Conservation (phyloP, 2,329 filamentous ascomycete species). For the Nothopassalora personata region DNA sequence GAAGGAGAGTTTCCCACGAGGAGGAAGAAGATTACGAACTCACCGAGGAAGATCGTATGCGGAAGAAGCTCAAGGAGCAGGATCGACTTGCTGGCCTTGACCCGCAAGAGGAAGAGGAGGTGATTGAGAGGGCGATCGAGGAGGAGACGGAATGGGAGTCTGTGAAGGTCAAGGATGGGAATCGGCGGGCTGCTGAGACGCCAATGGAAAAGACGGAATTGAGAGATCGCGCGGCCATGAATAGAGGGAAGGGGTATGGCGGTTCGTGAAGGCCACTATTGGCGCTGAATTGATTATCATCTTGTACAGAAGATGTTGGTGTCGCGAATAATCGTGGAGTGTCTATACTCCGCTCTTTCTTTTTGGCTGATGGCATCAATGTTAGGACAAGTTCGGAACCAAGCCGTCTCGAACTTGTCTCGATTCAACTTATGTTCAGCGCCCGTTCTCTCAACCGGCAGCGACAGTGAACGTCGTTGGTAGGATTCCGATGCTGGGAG, state of each 20-base stretch:
- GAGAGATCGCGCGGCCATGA: slow-evolving; percentile 6
- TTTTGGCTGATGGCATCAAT: too few relatives aligned
- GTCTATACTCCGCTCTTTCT: background rate
- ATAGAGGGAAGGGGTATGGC: slow-evolving; percentile 12
- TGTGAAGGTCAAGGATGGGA: slow-evolving; percentile 25
- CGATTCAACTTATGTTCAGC: too few relatives aligned
- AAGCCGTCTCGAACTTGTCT: too few relatives aligned
- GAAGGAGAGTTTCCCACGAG: slow-evolving; percentile 12
- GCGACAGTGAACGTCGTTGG: too few relatives aligned
- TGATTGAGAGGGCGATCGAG: slow-evolving; percentile 29
- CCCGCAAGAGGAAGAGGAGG: slow-evolving; percentile 32
- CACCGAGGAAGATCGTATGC: slow-evolving; percentile 44
- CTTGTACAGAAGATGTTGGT: background rate
- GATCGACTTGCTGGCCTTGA: slow-evolving; percentile 16
- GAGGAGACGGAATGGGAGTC: slow-evolving; percentile 32
- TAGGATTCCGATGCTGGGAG: too few relatives aligned
- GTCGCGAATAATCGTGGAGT: background rate
- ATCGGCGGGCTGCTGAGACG: slow-evolving; percentile 26
- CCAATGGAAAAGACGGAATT: slow-evolving; percentile 26
- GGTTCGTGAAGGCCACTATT: background rate
- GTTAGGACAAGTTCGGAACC: too few relatives aligned
- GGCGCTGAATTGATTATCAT: background rate
- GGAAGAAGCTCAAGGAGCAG: slow-evolving; percentile 37
- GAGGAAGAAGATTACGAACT: slow-evolving; percentile 20
- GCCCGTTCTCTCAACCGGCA: too few relatives aligned